A percentile compares a stretch with the other conserved stretches of the same genome.
These are phyloP conservation scores for Penicillium sp. DNA, from an alignment of 2,329 filamentous ascomycete genomes.

Conservation along the genomic window DNA sequence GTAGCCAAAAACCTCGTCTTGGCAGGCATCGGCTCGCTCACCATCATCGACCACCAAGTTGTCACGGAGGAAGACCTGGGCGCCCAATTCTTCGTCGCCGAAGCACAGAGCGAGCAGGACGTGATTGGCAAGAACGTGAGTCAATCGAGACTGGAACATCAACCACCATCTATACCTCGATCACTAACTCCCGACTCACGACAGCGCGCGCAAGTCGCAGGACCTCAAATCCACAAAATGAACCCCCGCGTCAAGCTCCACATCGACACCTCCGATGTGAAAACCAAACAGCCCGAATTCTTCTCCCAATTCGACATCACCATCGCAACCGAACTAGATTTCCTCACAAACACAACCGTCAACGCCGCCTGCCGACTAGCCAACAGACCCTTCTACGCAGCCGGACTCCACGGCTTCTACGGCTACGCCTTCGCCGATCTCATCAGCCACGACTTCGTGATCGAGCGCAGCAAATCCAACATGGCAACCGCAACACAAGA, in stretches of 20 bases:
- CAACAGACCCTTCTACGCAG: slow-evolving; percentile 80
- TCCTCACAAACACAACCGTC: slow-evolving; percentile 69
- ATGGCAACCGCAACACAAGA: slow-evolving; percentile 62
- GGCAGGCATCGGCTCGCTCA: slow-evolving; percentile 85
- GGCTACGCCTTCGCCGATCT: slow-evolving; percentile 94
- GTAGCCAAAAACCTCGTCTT: slow-evolving; percentile 96
- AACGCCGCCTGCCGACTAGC: slow-evolving; percentile 81
- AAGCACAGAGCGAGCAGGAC: slow-evolving; percentile 48
- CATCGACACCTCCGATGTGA: slow-evolving; percentile 65
- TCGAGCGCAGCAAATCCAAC: slow-evolving; percentile 81
- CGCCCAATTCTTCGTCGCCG: slow-evolving; percentile 75
- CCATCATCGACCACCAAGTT: slow-evolving; percentile 72
- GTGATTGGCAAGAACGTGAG: slow-evolving; percentile 62
- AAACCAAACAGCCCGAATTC: slow-evolving; percentile 66
- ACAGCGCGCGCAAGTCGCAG: slow-evolving; percentile 73
- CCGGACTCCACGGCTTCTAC: slow-evolving; percentile 81
- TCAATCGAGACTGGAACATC: background rate
- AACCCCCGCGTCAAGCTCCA: slow-evolving; percentile 82
- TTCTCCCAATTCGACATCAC: slow-evolving; percentile 78
- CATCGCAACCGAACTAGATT: slow-evolving; percentile 83
- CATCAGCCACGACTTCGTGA: slow-evolving; percentile 82
- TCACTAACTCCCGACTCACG: slow-evolving; percentile 1
- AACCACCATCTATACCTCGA: slow-evolving; percentile 2
- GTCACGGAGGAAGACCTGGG: slow-evolving; percentile 78
- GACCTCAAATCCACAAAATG: slow-evolving; percentile 72